Evolutionary conservation across 139 green algal genomes (phyloP).

Genomic region (Desmodesmus armatus): DNA sequence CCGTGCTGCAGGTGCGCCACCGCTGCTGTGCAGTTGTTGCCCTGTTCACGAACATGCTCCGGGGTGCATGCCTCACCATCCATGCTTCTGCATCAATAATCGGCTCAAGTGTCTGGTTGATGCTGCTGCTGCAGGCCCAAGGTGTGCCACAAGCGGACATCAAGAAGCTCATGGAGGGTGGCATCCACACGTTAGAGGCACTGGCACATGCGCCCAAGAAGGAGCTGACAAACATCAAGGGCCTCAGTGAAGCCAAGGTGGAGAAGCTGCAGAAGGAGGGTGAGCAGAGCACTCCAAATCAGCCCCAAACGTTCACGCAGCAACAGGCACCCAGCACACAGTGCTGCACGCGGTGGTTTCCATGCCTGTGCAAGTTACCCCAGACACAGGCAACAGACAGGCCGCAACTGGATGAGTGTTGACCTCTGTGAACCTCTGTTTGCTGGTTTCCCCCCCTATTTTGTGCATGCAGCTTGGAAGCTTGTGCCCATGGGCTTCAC

Average conservation of each 20-base stretch:
- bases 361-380: not conserved
- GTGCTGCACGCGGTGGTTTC: constrained; percentile 8
- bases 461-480: constrained; percentile 89
- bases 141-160: constrained; percentile 91
- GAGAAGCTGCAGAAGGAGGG: constrained; percentile 92
- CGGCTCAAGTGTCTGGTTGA: not conserved
- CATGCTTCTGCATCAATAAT: not conserved
- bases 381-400: not conserved
- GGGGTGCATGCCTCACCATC: too few species aligned
- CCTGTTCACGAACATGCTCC: not conserved
- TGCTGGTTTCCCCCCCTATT: too few species aligned
- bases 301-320: not conserved
- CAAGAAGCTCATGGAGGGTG: constrained; percentile 95
- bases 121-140: constrained; percentile 67
- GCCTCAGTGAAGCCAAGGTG: constrained; percentile 96
- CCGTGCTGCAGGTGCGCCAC: constrained; percentile 57
- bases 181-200: constrained; percentile 81
- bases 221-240: constrained; percentile 93
- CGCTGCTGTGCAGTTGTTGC: not conserved
- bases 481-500: constrained; percentile 95
- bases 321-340: not conserved
- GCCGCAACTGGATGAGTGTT: too few species aligned
- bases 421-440: too few species aligned
- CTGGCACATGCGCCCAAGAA: constrained; percentile 87
- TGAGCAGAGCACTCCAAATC: constrained; percentile 43